Base-by-base conservation (phyloP, 1,284 basidiomycete species). In the Ustilago hordei region DNA sequence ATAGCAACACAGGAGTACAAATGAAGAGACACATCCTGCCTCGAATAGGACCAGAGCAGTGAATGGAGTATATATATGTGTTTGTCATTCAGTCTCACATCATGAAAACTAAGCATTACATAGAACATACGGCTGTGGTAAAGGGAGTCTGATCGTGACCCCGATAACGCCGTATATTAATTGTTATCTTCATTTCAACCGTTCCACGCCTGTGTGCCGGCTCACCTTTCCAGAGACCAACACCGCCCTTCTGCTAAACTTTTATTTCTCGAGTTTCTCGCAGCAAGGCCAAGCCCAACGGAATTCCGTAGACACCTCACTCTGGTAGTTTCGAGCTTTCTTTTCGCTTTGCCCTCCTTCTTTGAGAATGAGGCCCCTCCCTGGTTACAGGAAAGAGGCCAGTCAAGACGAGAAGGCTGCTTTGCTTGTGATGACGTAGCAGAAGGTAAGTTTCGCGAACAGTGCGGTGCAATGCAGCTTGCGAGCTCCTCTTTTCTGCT, bases 231-330 rank as follows among this genome's bases (percentile, higher is more conserved):
- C 56, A 34, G 58, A 60, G 39, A 60, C 59, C 59, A 60, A 60
- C 59, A 60, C 50, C 15, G 31, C 36, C 55, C 19, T 38, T 41
- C 8, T 15, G n/a, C 35, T n/a, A 8, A 36, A n/a, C 8, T n/a
- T 19, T 19, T n/a, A 7, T 34, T 45, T 52, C n/a, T 36, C 17
- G 55, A 50, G 45, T 48, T 60, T 47, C 36, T 53, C 57, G 55
- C 38, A 52, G 23, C 57, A 36, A 59, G 57, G 70, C 64, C 70
- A 64, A 73, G 64, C 70, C 32, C 64, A 17, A 64, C 70, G 64
- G 64, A 64, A 39, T 64, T 61, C 70, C 69, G 69, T 50, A 53
- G 13, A 28, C 23, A 12, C 8, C 38, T 34, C 36, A 19, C 52
- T n/a, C 38, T 28, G 45, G 15, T n/a, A 31, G 41, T 48, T 43